Base-by-base conservation (phyloP, 139 green algal genomes). In the Chlamydomonas asymmetrica region DNA sequence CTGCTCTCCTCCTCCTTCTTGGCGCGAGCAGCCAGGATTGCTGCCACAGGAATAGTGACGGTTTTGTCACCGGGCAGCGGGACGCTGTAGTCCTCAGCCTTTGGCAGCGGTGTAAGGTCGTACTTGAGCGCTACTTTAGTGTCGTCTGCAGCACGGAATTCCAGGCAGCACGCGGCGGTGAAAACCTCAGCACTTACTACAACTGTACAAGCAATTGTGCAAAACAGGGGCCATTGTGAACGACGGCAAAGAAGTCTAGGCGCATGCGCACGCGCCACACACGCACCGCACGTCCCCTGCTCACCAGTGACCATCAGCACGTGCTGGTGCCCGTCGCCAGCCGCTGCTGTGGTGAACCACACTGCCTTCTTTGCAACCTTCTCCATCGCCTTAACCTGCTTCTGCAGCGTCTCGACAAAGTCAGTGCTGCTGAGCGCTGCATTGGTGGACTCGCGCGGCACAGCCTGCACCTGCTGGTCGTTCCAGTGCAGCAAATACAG, bases 331-430 rank as follows among this genome's bases (percentile, higher is more conserved):
- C 71, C 71, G 29, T 63, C 73, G 3, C 13, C 13, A 1, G 62
- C 73, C 49, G 71, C 73, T 8, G 63, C 48, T 0, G 63, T 34
- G 1, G 62, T 64, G n/a, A 73, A 79, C 73, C 73, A 79, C 1
- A 41, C 37, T 20, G 73, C 73, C 1, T 45, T 5, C 73, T 83
- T 83, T 2, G 78, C 66, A n/a, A 83, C 78, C 63, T 79, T 79
- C 70, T 83, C 78, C 78, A 83, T 74, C 4, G n/a, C 40, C n/a
- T 75, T 75, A 5, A 83, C 43, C 4, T 83, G 62, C 4, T 77
- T 59, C 57, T 41, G 67, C 60, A 82, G 45, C 45, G 64, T 43
- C 40, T 52, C 49, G 32, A 82, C n/a, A n/a, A n/a, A n/a, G n/a
- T n/a, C n/a, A n/a, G n/a, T n/a, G n/a, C n/a, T n/a, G n/a, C n/a